A percentile compares a stretch with the other conserved stretches of the same genome.
Conservation (phyloP, 2,329 filamentous ascomycete species). For the Thermothelomyces thermophilus region DNA sequence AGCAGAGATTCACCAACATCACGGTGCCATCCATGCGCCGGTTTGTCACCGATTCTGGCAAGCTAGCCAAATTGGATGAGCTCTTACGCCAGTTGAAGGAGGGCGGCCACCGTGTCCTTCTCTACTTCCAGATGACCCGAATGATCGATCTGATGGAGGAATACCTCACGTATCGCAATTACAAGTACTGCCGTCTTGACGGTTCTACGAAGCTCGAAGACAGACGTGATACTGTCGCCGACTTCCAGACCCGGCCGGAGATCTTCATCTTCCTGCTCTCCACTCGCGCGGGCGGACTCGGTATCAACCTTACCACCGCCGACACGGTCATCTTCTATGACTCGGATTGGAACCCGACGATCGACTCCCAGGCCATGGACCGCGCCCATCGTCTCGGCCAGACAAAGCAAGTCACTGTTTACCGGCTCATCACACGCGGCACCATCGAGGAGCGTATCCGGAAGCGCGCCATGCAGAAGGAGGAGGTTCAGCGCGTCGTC, state of each 20-base stretch:
- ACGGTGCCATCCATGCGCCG: slow-evolving; percentile 92
- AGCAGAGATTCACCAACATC: slow-evolving; percentile 82
- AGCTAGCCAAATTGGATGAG: slow-evolving; percentile 84
- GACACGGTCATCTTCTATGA: slow-evolving; percentile 99
- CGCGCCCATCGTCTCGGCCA: slow-evolving; percentile 95
- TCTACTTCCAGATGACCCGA: slow-evolving; percentile 99
- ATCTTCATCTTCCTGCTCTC: slow-evolving; percentile 97
- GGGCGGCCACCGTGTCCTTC: slow-evolving; percentile 81
- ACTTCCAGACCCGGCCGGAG: slow-evolving; percentile 90
- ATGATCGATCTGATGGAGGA: slow-evolving; percentile 99
- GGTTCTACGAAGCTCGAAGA: slow-evolving; percentile 97
- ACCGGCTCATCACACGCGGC: slow-evolving; percentile 90
- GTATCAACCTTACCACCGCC: slow-evolving; percentile 93
- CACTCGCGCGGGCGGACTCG: slow-evolving; percentile 91
- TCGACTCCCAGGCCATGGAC: slow-evolving; percentile 98
- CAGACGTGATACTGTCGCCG: slow-evolving; percentile 87
- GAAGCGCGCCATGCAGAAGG: slow-evolving; percentile 93
- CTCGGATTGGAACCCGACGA: slow-evolving; percentile 98
- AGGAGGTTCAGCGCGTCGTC: slow-evolving; percentile 95
- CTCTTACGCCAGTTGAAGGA: slow-evolving; percentile 86
- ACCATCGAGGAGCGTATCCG: slow-evolving; percentile 98
- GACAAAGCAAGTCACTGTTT: slow-evolving; percentile 92
- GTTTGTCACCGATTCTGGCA: slow-evolving; percentile 96
- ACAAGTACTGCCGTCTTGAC: slow-evolving; percentile 95
- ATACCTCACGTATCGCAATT: slow-evolving; percentile 96